A percentile compares a stretch with the other conserved stretches of the same genome.
phyloP scores from a whole-genome alignment of 176 grass and related monocot species.

The Echinochloa phyllopogon region DNA sequence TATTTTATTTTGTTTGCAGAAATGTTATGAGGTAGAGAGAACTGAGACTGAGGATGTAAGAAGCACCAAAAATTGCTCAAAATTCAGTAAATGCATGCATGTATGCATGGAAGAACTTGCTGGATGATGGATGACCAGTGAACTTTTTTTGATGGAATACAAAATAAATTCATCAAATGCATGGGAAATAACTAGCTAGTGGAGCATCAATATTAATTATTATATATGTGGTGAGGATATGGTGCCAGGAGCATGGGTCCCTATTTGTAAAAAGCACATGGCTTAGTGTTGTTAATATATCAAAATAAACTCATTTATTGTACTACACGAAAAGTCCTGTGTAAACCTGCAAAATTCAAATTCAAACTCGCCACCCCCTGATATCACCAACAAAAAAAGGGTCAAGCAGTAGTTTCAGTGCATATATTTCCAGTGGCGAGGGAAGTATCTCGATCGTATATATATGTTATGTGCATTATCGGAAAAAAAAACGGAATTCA shows the following conservation, averaged over 20 bases:
- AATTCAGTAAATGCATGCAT: background rate
- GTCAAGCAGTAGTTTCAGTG: background rate
- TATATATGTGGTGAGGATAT: background rate
- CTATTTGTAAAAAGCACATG: conserved; percentile 3
- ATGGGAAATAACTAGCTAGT: background rate
- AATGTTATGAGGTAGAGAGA: background rate
- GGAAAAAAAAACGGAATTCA: conserved; percentile 12
- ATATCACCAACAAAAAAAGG: background rate
- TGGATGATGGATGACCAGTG: background rate
- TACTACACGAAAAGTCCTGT: background rate
- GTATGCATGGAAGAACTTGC: background rate
- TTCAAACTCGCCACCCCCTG: background rate
- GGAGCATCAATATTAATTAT: background rate
- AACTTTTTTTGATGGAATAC: background rate
- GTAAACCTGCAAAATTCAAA: background rate
- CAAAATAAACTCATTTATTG: background rate
- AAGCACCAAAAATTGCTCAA: background rate
- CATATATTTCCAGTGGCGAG: background rate
- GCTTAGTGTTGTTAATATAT: background rate
- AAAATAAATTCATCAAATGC: background rate
- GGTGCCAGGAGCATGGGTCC: background rate
- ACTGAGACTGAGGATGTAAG: background rate
- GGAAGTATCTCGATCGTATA: background rate
- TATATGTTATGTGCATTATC: background rate
- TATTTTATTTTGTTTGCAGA: background rate